phyloP scores from a whole-genome alignment of 257 asterid species.

The Handroanthus guayacan region DNA sequence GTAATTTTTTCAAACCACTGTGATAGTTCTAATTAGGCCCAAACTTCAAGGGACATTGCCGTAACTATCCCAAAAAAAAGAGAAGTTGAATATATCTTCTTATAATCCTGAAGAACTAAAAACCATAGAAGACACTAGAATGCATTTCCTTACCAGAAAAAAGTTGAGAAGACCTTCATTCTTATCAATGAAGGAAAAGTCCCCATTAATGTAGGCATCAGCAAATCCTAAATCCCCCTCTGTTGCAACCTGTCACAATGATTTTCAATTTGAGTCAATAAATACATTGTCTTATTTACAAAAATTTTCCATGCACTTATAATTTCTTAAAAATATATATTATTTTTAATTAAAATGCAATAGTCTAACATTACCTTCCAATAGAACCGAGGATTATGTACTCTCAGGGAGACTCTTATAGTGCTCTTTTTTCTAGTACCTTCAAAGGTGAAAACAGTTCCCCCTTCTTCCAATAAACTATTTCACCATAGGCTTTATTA shows the following conservation, averaged over 20 bases:
- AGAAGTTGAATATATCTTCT: too few relatives aligned
- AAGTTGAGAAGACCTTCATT: conserved; percentile 66
- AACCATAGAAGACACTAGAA: neutral
- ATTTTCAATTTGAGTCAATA: neutral
- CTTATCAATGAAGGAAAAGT: conserved; percentile 70
- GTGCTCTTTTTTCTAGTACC: conserved; percentile 44
- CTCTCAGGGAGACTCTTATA: conserved; percentile 61
- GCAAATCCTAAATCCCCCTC: conserved; percentile 84
- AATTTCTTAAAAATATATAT: neutral
- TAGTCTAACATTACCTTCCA: conserved; percentile 62
- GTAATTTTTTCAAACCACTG: too few relatives aligned
- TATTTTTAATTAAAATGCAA: too few relatives aligned
- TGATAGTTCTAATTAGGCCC: too few relatives aligned
- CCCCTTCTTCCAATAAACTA: conserved; percentile 85
- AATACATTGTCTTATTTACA: neutral
- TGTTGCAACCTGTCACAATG: conserved; percentile 61
- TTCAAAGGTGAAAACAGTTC: conserved; percentile 65
- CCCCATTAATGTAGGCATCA: conserved; percentile 82
- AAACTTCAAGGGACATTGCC: too few relatives aligned
- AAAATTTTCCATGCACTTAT: too few relatives aligned
- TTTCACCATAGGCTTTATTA: conserved; percentile 9
- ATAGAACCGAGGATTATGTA: conserved; percentile 76
- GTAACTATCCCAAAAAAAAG: too few relatives aligned
- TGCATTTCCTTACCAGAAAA: conserved; percentile 53
- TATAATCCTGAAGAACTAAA: neutral